Conservation (phyloP, 345 rosid genomes). For the Zanthoxylum bungeanum region DNA sequence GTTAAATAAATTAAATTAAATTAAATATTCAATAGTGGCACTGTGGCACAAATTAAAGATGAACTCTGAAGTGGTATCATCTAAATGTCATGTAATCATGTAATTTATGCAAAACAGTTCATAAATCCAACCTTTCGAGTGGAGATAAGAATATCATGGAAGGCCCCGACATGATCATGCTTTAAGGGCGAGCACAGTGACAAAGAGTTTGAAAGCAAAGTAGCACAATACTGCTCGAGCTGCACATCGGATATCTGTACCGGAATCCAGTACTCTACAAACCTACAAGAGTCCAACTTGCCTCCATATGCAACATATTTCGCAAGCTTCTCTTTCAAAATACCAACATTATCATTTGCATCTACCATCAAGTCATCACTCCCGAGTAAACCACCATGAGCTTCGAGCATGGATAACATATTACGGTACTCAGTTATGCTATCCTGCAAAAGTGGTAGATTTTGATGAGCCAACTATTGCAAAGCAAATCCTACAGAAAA, state of each 20-base stretch:
- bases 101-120: not conserved
- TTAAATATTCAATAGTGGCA: not conserved
- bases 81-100: slow-evolving; percentile 10
- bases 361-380: slow-evolving; percentile 10
- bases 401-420: slow-evolving; percentile 35
- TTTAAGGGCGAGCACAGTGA: slow-evolving; percentile 56
- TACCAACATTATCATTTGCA: slow-evolving; percentile 23
- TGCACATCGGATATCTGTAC: slow-evolving; percentile 73
- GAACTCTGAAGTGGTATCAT: not conserved
- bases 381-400: slow-evolving; percentile 10
- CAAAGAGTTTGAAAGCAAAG: slow-evolving; percentile 50
- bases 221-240: slow-evolving; percentile 87
- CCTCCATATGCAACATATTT: slow-evolving; percentile 33
- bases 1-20: slow-evolving; percentile 7
- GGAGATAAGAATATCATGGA: slow-evolving; percentile 54
- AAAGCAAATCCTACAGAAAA: not conserved
- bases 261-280: slow-evolving; percentile 91
- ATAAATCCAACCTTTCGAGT: slow-evolving; percentile 58
- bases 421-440: slow-evolving; percentile 24
- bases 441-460: slow-evolving; percentile 39
- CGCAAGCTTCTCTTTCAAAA: slow-evolving; percentile 38
- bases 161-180: slow-evolving; percentile 56
- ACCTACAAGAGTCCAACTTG: slow-evolving; percentile 47
- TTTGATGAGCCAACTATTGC: slow-evolving; percentile 9
- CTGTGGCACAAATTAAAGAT: not conserved